Base-by-base conservation (phyloP, 768 basidiomycete species). In the Filobasidium floriforme region DNA sequence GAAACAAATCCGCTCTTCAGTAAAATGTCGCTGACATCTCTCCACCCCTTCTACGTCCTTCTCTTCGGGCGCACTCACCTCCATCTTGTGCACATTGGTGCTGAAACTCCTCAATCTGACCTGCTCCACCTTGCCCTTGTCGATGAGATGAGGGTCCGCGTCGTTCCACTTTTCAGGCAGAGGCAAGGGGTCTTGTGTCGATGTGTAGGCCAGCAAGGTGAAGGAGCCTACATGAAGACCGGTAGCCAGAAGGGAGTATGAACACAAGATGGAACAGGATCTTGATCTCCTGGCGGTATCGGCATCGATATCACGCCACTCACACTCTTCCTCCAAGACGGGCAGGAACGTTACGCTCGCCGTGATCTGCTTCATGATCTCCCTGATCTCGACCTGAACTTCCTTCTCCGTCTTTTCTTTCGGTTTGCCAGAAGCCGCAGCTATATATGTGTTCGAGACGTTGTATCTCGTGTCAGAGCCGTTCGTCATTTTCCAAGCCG, bases 281-380 rank as follows among this genome's bases (percentile, higher is more conserved):
- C n/a, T n/a, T n/a, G n/a, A n/a, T n/a, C n/a, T n/a, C n/a, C n/a
- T n/a, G n/a, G n/a, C n/a, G n/a, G n/a, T n/a, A n/a, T n/a, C n/a
- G n/a, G n/a, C n/a, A n/a, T n/a, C n/a, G n/a, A n/a, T n/a, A n/a
- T n/a, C n/a, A n/a, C n/a, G n/a, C n/a, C n/a, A 79, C 81, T 63
- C 54, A 81, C 81, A 82, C 46, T 77, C 76, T 79, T 97, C 92
- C 71, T 94, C 88, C 62, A 99, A 88, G 69, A 92, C 89, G 0
- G 96, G 96, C 66, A 99, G 82, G 80, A 96, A 98, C 11, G 96
- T 96, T 68, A 94, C 92, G 77, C 89, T 92, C 49, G 90, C 90
- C 46, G 96, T 92, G 73, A 99, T 98, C 78, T 99, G 96, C 80
- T 97, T 96, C 76, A 99, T 85, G 73, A 98, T 97, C 59, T 91